Percentiles rank a stretch among this genome's conserved stretches.
Evolutionary conservation across 2,329 filamentous ascomycete genomes (phyloP).

Genomic region (Blumeria graminis): DNA sequence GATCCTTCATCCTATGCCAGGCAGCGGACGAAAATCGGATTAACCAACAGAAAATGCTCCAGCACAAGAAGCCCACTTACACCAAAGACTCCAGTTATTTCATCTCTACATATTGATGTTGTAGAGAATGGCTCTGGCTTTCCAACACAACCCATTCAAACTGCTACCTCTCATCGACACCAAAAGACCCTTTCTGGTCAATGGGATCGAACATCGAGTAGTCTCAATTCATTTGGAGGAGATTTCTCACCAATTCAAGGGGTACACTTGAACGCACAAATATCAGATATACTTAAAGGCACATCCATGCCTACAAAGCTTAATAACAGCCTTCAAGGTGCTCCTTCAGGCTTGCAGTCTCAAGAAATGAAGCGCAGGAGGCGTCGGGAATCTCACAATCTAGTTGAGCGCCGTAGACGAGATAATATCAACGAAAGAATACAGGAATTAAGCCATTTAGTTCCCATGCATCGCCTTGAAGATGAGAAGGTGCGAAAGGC

Average conservation of each 20-base stretch:
- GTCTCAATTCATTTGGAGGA: conserved; percentile 68
- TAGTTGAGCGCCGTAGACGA: conserved; percentile 78
- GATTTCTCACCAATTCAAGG: conserved; percentile 58
- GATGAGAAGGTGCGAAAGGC: conserved; percentile 95
- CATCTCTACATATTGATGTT: conserved; percentile 43
- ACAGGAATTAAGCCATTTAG: conserved; percentile 81
- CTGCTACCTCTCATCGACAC: conserved; percentile 35
- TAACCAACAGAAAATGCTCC: conserved; percentile 46
- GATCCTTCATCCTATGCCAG: conserved; percentile 22
- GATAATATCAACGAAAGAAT: conserved; percentile 99
- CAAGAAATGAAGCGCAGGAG: conserved; percentile 87
- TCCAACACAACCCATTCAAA: conserved; percentile 54
- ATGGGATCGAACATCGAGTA: conserved; percentile 73
- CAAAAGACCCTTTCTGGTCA: conserved; percentile 71
- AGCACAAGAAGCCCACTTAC: conserved; percentile 61
- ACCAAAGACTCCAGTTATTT: conserved; percentile 54
- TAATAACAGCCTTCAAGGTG: conserved; percentile 17
- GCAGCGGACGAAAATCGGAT: conserved; percentile 31
- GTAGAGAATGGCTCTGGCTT: conserved; percentile 41
- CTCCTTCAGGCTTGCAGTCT: conserved; percentile 29
- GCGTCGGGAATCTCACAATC: conserved; percentile 81
- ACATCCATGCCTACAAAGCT: conserved; percentile 83
- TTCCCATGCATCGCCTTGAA: conserved; percentile 76
- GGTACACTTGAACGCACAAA: conserved; percentile 43
- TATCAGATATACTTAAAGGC: conserved; percentile 72